Conservation (phyloP, 768 basidiomycete species). For the Suillus ampliporus region DNA sequence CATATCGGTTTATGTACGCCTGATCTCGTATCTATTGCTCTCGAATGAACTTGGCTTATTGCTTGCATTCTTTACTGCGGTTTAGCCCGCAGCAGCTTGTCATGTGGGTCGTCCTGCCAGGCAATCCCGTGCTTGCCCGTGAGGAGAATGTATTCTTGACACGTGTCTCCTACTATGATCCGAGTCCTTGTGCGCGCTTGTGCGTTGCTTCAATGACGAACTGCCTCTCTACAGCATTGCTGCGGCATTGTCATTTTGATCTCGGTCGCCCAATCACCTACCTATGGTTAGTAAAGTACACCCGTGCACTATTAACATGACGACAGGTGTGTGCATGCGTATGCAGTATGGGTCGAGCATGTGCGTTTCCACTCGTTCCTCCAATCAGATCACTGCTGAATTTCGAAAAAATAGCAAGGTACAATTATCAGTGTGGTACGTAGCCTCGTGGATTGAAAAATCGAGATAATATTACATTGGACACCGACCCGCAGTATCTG, state of each 20-base stretch:
- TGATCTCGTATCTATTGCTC: background rate
- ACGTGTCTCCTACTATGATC: background rate
- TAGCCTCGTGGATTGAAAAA: too few species aligned
- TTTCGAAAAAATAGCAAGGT: too few species aligned
- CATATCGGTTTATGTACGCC: background rate
- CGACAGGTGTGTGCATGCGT: background rate
- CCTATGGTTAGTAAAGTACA: background rate
- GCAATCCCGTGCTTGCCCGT: background rate
- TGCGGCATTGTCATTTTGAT: background rate
- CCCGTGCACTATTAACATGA: background rate
- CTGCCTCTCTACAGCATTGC: background rate
- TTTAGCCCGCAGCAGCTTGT: background rate
- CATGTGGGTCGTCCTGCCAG: background rate
- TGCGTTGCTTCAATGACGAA: too few species aligned
- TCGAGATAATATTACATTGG: too few species aligned
- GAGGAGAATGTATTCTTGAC: background rate
- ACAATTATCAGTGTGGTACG: too few species aligned
- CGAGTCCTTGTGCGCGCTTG: too few species aligned
- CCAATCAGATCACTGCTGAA: too few species aligned
- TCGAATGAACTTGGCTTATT: background rate
- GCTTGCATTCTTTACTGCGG: background rate
- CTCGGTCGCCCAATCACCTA: background rate
- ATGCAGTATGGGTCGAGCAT: background rate
- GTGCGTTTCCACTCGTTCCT: too few species aligned
- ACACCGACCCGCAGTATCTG: too few species aligned